Evolutionary conservation across 345 rosid species (phyloP), one percentile per base, ranked within the genome.

Genomic region (Citrus sinensis): DNA sequence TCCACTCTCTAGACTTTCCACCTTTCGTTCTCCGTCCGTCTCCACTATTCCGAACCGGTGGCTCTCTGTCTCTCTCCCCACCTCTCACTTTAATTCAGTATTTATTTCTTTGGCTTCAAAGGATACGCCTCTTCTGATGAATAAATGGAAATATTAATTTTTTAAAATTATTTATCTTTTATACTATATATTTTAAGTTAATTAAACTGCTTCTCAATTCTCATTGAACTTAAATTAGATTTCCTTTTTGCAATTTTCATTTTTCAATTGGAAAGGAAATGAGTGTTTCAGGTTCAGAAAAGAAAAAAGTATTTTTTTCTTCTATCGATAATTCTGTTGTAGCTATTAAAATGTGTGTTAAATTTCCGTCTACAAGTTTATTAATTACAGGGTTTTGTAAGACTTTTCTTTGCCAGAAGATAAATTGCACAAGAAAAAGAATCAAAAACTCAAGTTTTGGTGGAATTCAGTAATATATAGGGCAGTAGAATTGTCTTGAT

Each of bases 21-120:
- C 17, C 24, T 80, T 85, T n/a, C 80, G 80, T 9, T 5, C 75
- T 70, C 76, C 79, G 40, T 37, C 67, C 65, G 11, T 55, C 78
- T 82, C 83, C 10, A 55, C 22, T 69, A 82, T 74, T 63, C 51
- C 16, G 46, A 74, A 77, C 63, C 84, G 83, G 89, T 80, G 27
- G 58, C 69, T 55, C 58, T n/a, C 61, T 32, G 9, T 9, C 37
- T 19, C 13, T 72, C 59, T 17, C 7, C 20, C 7, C 20, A 1
- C 20, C 22, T 54, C 22, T 17, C 58, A 54, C n/a, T 54, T 54
- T 54, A 54, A 46, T 46, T 13, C 51, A 46, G 16, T 46, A 9
- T 29, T 60, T 32, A 40, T 6, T 6, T 11, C 0, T 58, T 74
- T 30, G 30, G 3, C 30, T 30, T 30, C 30, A 29, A 29, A 29